Evolutionary conservation across 2,329 filamentous ascomycete genomes (phyloP), one percentile per base, ranked within the genome.

Genomic region (Fusarium azukiicola): DNA sequence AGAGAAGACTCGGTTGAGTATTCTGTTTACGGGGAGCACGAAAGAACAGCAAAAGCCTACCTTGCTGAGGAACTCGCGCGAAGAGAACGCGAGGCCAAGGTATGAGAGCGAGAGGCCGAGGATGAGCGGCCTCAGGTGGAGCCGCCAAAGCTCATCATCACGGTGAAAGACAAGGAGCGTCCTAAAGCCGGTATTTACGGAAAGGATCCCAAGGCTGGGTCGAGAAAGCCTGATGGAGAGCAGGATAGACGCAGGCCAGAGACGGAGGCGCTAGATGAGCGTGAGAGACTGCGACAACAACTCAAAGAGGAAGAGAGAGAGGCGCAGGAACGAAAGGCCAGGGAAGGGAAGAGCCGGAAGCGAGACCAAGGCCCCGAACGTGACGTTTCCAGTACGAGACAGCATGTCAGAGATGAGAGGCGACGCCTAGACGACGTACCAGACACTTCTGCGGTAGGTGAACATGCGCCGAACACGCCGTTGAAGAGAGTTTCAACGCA

Each of bases 11-110:
- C 21, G 49, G 12, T 27, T 21, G 47, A 67, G 44, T 67, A 36
- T 21, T 67, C 64, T 11, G 64, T 67, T 9, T 67, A 49, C 36
- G 44, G 64, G 6, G 64, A 67, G 47, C 64, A 67, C 23, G 44
- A 54, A 42, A 67, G 36, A 27, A 52, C 64, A 19, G 49, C 23
- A 21, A 27, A 69, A 50, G 23, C 23, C 67, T 69, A 52, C 23
- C 21, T 23, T 11, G 49, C 23, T 5, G 23, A 52, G 49, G 47
- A 49, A 21, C 49, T 52, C 16, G 49, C 21, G 12, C n/a, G 23
- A 32, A 32, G 16, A 23, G 49, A 52, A 14, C 49, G n/a, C 5
- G 49, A 52, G 49, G n/a, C 49, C 13, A 52, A 32, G 49, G 23
- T 27, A 14, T 10, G 49, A 11, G 49, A 52, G 23, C 23, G 49